Evolutionary conservation across 2,329 filamentous ascomycete genomes (phyloP).

Genomic region (Talaromyces sp.): DNA sequence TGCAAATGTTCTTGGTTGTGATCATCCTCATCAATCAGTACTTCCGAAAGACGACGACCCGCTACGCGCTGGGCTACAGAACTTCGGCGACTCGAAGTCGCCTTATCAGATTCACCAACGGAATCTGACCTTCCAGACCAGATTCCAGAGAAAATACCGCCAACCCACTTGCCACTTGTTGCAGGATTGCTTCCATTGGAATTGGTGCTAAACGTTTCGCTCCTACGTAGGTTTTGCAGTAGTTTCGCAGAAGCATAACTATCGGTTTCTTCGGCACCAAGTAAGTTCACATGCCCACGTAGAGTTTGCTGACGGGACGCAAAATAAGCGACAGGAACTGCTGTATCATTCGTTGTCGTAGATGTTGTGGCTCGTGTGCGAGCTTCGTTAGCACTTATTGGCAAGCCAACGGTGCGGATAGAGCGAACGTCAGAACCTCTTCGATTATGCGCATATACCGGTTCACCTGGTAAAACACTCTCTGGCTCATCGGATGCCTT

Average conservation of each 20-base stretch:
- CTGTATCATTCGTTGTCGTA: conserved; percentile 51
- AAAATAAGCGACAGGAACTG: conserved; percentile 57
- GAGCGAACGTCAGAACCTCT: conserved; percentile 47
- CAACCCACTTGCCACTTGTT: conserved; percentile 51
- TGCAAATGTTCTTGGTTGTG: background rate
- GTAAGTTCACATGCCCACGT: conserved; percentile 30
- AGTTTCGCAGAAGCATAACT: conserved; percentile 56
- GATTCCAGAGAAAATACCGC: conserved; percentile 56
- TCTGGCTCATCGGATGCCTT: conserved; percentile 37
- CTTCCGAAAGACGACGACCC: conserved; percentile 6
- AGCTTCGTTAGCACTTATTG: conserved; percentile 48
- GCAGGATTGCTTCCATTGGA: conserved; percentile 49
- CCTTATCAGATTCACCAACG: conserved; percentile 28
- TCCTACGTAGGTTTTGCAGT: conserved; percentile 54
- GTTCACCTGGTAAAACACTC: conserved; percentile 19
- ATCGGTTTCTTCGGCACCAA: conserved; percentile 34
- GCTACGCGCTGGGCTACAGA: conserved; percentile 11
- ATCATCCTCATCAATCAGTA: background rate
- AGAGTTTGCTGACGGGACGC: conserved; percentile 41
- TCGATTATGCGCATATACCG: conserved; percentile 31
- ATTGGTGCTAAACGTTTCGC: conserved; percentile 50
- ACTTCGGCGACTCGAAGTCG: conserved; percentile 9
- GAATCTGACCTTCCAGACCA: conserved; percentile 54
- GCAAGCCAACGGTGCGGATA: conserved; percentile 43
- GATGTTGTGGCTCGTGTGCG: conserved; percentile 51